Conservation (phyloP, 306 rosid species). For the Begonia masoniana region DNA sequence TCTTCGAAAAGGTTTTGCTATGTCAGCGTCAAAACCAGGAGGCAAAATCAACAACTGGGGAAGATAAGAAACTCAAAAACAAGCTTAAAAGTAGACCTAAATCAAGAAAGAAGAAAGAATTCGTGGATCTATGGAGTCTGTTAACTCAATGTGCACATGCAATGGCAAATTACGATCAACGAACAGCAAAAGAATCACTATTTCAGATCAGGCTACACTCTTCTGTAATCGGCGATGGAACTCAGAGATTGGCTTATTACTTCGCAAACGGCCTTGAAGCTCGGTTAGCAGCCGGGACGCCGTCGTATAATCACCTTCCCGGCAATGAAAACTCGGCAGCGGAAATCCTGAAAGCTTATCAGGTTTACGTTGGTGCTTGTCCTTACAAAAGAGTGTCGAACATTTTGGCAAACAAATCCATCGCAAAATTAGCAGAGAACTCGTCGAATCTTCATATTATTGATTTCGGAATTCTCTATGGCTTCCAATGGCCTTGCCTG, state of each 20-base stretch:
- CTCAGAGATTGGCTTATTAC: conserved; percentile 62
- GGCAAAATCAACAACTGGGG: conserved; percentile 4
- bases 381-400: conserved; percentile 51
- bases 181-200: conserved; percentile 50
- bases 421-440: conserved; percentile 32
- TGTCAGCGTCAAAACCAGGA: conserved; percentile 8
- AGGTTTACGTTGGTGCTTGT: conserved; percentile 30
- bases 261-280: conserved; percentile 55
- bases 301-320: conserved; percentile 22
- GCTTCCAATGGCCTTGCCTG: conserved; percentile 86
- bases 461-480: conserved; percentile 77
- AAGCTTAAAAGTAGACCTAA: conserved; percentile 26
- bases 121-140: conserved; percentile 47
- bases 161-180: conserved; percentile 37
- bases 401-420: conserved; percentile 43
- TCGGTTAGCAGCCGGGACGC: conserved; percentile 46
- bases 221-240: conserved; percentile 40
- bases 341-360: conserved; percentile 43
- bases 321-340: conserved; percentile 33
- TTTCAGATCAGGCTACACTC: conserved; percentile 64
- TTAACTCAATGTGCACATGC: conserved; percentile 59
- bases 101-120: conserved; percentile 25
- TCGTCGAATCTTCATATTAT: conserved; percentile 50
- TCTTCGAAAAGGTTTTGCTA: conserved; percentile 39
- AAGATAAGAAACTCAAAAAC: conserved; percentile 14